Evolutionary conservation across 345 rosid species (phyloP).

Genomic region (Populus simonii): DNA sequence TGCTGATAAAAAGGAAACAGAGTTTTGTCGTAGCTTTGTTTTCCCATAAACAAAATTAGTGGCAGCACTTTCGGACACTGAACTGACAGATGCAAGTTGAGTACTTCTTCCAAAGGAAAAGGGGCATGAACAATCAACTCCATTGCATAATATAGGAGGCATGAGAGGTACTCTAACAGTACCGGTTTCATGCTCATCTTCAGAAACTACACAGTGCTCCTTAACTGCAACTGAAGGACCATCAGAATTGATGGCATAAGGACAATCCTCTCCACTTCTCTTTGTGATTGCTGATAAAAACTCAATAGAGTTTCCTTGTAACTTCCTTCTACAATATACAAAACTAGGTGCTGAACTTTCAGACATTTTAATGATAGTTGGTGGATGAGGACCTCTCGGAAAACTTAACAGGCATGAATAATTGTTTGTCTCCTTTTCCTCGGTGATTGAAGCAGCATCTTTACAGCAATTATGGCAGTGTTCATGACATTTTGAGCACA

Average conservation of each 20-base stretch:
- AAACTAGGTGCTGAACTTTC: slow-evolving; percentile 31
- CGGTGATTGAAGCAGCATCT: slow-evolving; percentile 34
- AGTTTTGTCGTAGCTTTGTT: not conserved
- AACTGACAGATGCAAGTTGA: not conserved
- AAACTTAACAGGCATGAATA: slow-evolving; percentile 31
- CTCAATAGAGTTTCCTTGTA: slow-evolving; percentile 22
- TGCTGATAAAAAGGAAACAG: not conserved
- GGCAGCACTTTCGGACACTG: not conserved
- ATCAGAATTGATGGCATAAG: slow-evolving; percentile 44
- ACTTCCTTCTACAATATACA: slow-evolving; percentile 58
- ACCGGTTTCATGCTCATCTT: slow-evolving; percentile 17
- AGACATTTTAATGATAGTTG: slow-evolving; percentile 41
- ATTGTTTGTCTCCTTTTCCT: slow-evolving; percentile 30
- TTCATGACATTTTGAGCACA: slow-evolving; percentile 47
- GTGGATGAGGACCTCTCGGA: slow-evolving; percentile 35
- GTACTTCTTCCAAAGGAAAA: not conserved
- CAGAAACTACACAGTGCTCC: slow-evolving; percentile 32
- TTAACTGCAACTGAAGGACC: slow-evolving; percentile 34
- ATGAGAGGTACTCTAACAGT: slow-evolving; percentile 17
- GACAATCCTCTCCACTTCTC: slow-evolving; percentile 36
- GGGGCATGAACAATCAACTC: slow-evolving; percentile 5
- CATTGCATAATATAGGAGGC: slow-evolving; percentile 18
- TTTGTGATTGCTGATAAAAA: slow-evolving; percentile 32
- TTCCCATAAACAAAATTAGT: not conserved
- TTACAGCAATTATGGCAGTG: slow-evolving; percentile 32